Percentiles rank a stretch among this genome's conserved stretches.
phyloP scores from a whole-genome alignment of 192 early-diverging fungal species.

The Backusella circina region DNA sequence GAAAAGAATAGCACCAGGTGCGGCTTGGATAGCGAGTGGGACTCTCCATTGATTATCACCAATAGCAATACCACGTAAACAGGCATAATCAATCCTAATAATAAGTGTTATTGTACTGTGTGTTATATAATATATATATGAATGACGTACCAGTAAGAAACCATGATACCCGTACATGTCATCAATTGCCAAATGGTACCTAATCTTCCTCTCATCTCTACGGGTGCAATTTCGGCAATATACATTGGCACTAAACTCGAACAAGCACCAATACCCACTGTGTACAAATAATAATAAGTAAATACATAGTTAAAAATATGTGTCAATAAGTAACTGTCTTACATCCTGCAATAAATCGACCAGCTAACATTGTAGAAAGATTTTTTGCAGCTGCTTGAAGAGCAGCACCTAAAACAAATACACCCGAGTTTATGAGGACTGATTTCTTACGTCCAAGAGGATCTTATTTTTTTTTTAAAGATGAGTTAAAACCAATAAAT shows the following conservation, averaged over 20 bases:
- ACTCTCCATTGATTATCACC: constrained; percentile 14
- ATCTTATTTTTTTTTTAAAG: constrained; percentile 34
- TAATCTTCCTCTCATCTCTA: constrained; percentile 11
- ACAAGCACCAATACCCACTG: constrained; percentile 7
- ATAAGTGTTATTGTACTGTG: background rate
- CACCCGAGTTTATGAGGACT: constrained; percentile 46
- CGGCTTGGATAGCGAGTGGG: constrained; percentile 57
- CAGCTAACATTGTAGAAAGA: constrained; percentile 53
- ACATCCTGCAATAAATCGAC: constrained; percentile 68
- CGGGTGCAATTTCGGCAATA: constrained; percentile 29
- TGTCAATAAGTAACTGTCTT: background rate
- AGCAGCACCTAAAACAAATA: constrained; percentile 64
- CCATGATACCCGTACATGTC: constrained; percentile 30
- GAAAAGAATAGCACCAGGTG: constrained; percentile 45
- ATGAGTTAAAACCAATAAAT: background rate
- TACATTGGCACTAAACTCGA: constrained; percentile 23
- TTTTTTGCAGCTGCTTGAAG: constrained; percentile 55
- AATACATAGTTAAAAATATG: background rate
- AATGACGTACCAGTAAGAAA: constrained; percentile 48
- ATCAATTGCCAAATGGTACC: constrained; percentile 36
- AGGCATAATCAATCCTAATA: constrained; percentile 17
- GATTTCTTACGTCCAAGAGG: constrained; percentile 53
- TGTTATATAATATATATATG: background rate
- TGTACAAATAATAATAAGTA: background rate
- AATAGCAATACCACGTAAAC: background rate